phyloP scores from a whole-genome alignment of 495 filamentous ascomycete species.

The Peziza echinospora region DNA sequence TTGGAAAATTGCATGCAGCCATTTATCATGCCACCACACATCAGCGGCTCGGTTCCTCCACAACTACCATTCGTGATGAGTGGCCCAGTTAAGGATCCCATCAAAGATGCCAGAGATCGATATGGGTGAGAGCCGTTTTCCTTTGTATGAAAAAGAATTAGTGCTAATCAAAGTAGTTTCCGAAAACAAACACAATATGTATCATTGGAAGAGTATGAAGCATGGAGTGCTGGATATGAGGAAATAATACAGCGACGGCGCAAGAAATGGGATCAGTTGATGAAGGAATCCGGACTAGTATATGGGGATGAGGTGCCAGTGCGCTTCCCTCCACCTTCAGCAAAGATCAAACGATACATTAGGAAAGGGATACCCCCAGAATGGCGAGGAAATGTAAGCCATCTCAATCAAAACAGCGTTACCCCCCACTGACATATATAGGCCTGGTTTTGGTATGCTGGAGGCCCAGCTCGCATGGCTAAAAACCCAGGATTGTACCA shows the following conservation, averaged over 20 bases:
- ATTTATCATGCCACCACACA: not conserved
- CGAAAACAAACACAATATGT: constrained; percentile 69
- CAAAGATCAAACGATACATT: constrained; percentile 69
- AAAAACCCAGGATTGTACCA: constrained; percentile 56
- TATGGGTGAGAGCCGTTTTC: constrained; percentile 25
- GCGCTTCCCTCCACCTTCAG: constrained; percentile 55
- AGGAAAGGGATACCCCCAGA: constrained; percentile 92
- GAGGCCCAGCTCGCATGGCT: constrained; percentile 53
- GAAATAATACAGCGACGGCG: constrained; percentile 44
- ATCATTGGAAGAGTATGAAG: constrained; percentile 52
- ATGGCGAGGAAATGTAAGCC: constrained; percentile 44
- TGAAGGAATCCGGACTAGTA: constrained; percentile 54
- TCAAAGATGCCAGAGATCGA: constrained; percentile 23
- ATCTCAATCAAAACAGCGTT: no score
- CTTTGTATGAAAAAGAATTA: constrained; percentile 19
- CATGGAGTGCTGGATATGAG: constrained; percentile 53
- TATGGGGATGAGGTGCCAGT: constrained; percentile 38
- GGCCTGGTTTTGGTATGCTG: constrained; percentile 97
- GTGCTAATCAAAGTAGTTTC: constrained; percentile 54
- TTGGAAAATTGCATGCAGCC: not conserved
- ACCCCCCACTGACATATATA: no score
- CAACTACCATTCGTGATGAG: not conserved
- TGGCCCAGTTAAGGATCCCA: constrained; percentile 11
- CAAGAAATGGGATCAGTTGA: constrained; percentile 58
- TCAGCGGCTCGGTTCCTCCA: not conserved